Conservation (phyloP, 78 protist species). For the Chrysochromulina tobinii region DNA sequence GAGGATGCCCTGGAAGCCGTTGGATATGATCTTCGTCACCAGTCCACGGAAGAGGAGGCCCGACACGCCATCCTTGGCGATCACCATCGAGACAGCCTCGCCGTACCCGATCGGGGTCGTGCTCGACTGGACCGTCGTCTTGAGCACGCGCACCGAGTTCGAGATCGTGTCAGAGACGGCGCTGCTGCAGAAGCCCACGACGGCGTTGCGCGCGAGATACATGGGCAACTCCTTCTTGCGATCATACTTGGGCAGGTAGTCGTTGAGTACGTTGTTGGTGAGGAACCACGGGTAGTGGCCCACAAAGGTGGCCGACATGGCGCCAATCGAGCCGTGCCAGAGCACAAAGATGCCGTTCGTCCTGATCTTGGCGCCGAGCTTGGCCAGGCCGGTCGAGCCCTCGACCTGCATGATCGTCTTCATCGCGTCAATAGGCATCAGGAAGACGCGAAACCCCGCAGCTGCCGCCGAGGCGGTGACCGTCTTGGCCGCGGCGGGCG, state of each 20-base stretch:
- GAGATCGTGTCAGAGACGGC: conserved; percentile 78
- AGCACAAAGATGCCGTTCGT: conserved; percentile 47
- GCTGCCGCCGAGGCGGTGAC: conserved; percentile 68
- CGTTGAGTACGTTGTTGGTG: conserved; percentile 68
- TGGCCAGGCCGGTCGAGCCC: conserved; percentile 54
- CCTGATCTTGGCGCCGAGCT: conserved; percentile 7
- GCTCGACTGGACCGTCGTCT: not conserved
- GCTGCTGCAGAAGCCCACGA: conserved; percentile 62
- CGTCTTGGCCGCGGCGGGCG: conserved; percentile 75
- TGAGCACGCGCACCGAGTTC: conserved; percentile 81
- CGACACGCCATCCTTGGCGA: not conserved
- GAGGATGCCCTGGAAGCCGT: not conserved
- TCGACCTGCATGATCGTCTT: conserved; percentile 77
- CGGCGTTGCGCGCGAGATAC: not conserved
- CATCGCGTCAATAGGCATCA: conserved; percentile 78
- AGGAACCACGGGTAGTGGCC: conserved; percentile 84
- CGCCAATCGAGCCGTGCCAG: conserved; percentile 72
- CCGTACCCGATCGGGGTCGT: not conserved
- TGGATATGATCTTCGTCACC: not conserved
- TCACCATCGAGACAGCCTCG: not conserved
- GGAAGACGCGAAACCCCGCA: conserved; percentile 68
- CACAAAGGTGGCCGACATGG: conserved; percentile 52
- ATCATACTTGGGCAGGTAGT: conserved; percentile 41
- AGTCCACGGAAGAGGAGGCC: conserved; percentile 9
- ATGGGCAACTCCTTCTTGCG: not conserved